Conservation (phyloP, 371 early-diverging fungal species). For the Mucor mucedo region DNA sequence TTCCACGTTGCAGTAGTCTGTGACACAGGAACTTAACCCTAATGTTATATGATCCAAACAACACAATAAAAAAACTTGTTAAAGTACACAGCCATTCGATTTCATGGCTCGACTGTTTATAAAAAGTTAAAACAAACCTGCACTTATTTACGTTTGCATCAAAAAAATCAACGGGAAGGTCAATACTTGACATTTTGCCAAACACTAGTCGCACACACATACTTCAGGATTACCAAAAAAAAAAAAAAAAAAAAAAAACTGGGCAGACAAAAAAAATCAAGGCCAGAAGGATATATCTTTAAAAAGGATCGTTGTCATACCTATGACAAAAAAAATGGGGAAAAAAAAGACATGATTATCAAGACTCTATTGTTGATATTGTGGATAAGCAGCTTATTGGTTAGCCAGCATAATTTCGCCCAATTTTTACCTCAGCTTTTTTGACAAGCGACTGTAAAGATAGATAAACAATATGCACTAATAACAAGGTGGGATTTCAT, state of each 20-base stretch:
- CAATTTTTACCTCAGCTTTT: neutral
- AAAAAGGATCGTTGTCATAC: slow-evolving; percentile 1
- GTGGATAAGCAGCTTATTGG: slow-evolving; percentile 2
- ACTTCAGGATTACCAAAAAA: neutral
- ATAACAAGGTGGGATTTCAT: neutral
- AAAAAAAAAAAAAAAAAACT: neutral
- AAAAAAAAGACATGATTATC: slow-evolving; percentile 1
- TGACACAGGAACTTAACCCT: slow-evolving; percentile 3
- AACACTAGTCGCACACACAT: neutral
- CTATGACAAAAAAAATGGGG: slow-evolving; percentile 4
- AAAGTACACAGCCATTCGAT: neutral
- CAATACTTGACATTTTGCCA: no score
- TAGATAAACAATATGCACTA: neutral
- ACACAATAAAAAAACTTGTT: neutral
- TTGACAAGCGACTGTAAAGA: neutral
- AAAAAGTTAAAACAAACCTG: no score
- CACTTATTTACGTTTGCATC: no score
- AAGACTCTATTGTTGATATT: slow-evolving; percentile 1
- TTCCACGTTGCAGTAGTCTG: slow-evolving; percentile 15
- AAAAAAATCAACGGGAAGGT: no score
- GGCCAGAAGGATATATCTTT: neutral
- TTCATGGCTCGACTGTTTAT: neutral
- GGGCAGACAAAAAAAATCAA: neutral
- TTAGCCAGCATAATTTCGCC: neutral
- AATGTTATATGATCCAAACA: slow-evolving; percentile 2